These are phyloP conservation scores for Venturia oleaginea DNA, from an alignment of 2,329 filamentous ascomycete species.

Conservation along the genomic window DNA sequence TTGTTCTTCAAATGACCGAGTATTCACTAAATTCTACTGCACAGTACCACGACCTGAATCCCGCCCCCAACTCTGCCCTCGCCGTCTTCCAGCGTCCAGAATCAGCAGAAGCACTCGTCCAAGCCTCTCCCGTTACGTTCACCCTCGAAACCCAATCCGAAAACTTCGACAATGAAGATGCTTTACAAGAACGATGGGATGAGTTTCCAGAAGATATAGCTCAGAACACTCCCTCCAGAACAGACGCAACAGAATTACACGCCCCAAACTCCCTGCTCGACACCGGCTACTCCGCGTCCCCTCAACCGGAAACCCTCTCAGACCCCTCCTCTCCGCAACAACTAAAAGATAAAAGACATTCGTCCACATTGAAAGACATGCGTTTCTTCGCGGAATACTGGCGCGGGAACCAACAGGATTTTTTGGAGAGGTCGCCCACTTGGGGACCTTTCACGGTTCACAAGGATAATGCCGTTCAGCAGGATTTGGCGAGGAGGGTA, in stretches of 20 bases:
- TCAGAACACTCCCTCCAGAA: not conserved
- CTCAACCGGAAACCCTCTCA: not conserved
- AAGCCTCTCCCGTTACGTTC: slow-evolving; percentile 39
- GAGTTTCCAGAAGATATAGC: slow-evolving; percentile 1
- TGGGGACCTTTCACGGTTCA: slow-evolving; percentile 11
- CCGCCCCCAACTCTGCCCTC: slow-evolving; percentile 34
- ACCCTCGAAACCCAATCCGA: slow-evolving; percentile 25
- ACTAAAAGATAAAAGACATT: not conserved
- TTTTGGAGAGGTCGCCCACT: slow-evolving; percentile 1
- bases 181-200: not conserved
- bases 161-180: not conserved
- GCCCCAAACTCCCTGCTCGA: not conserved
- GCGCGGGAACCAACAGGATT: slow-evolving; percentile 10
- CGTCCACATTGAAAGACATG: not conserved
- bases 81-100: slow-evolving; percentile 37
- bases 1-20: not conserved
- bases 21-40: not conserved
- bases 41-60: slow-evolving; percentile 36
- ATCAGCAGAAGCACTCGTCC: slow-evolving; percentile 33
- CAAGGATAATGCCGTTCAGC: not conserved
- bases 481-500: slow-evolving; percentile 11
- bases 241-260: slow-evolving; percentile 1
- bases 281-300: not conserved
- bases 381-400: slow-evolving; percentile 9
- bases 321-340: not conserved